A percentile compares a stretch with the other conserved stretches of the same genome.
Conservation (phyloP, 768 basidiomycete genomes). For the Agaricus blazei region DNA sequence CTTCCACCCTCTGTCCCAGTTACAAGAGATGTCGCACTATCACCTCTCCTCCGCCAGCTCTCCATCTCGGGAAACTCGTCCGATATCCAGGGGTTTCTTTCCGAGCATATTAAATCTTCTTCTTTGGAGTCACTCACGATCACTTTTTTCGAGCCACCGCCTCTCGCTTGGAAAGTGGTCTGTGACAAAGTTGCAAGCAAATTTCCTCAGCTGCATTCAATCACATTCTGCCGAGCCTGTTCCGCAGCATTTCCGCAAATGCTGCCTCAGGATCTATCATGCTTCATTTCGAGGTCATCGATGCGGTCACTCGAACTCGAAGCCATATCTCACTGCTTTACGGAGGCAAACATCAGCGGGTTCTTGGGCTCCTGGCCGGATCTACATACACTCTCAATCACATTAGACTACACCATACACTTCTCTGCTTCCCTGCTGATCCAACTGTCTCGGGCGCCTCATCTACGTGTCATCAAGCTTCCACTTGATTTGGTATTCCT, state of each 20-base stretch:
- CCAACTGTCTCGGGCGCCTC: neutral
- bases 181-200: conserved; percentile 1
- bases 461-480: neutral
- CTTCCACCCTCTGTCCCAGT: neutral
- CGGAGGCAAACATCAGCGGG: neutral
- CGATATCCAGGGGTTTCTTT: neutral
- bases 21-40: neutral
- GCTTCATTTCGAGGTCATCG: neutral
- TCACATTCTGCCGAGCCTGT: neutral
- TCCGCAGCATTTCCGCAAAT: neutral
- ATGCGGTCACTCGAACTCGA: neutral
- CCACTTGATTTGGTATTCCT: neutral
- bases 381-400: conserved; percentile 2
- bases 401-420: neutral
- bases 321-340: conserved; percentile 2
- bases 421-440: conserved; percentile 1
- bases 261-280: conserved; percentile 4
- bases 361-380: neutral
- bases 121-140: neutral
- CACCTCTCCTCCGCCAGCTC: neutral
- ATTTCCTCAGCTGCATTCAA: neutral
- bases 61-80: neutral
- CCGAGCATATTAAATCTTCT: neutral
- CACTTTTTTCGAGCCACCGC: neutral
- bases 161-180: neutral